These are phyloP conservation scores for Lachnellula subtilissima DNA, from an alignment of 2,329 filamentous ascomycete species.

Conservation along the genomic window DNA sequence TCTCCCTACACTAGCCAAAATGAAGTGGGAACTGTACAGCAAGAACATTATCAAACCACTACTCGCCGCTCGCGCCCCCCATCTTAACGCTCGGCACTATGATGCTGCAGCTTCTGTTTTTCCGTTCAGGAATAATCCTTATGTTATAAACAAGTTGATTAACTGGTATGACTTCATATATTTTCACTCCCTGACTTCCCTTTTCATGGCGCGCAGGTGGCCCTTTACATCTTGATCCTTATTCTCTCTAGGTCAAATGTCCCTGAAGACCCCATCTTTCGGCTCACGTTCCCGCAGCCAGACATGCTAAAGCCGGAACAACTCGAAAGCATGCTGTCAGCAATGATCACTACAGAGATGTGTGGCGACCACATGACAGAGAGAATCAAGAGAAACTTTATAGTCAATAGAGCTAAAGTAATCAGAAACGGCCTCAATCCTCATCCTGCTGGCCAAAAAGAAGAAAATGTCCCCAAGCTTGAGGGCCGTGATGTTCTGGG, in stretches of 20 bases:
- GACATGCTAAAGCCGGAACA: not conserved
- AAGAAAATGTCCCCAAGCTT: constrained; percentile 2
- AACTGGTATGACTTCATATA: constrained; percentile 2
- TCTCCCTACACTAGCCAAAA: not conserved
- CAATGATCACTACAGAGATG: not conserved
- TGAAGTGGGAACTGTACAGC: not conserved
- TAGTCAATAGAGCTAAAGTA: not conserved
- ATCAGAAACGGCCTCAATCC: constrained; percentile 2
- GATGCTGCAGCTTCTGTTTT: constrained; percentile 5
- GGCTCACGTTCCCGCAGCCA: constrained; percentile 3
- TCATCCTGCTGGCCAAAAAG: constrained; percentile 6
- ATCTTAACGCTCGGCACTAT: constrained; percentile 1
- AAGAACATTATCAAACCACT: not conserved
- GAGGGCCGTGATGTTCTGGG: constrained; percentile 1
- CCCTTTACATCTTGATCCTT: not conserved
- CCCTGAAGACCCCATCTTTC: constrained; percentile 1
- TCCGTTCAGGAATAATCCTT: not conserved
- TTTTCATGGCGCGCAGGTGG: not conserved
- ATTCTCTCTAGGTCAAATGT: constrained; percentile 1
- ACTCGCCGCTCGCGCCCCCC: not conserved
- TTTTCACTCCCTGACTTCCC: not conserved
- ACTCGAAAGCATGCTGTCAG: not conserved
- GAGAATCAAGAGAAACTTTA: not conserved
- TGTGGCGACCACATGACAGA: too few species aligned
- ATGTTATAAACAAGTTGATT: constrained; percentile 6